A percentile compares a stretch with the other conserved stretches of the same genome.
Conservation (phyloP, 768 basidiomycete genomes). For the Lyophyllum semitale region DNA sequence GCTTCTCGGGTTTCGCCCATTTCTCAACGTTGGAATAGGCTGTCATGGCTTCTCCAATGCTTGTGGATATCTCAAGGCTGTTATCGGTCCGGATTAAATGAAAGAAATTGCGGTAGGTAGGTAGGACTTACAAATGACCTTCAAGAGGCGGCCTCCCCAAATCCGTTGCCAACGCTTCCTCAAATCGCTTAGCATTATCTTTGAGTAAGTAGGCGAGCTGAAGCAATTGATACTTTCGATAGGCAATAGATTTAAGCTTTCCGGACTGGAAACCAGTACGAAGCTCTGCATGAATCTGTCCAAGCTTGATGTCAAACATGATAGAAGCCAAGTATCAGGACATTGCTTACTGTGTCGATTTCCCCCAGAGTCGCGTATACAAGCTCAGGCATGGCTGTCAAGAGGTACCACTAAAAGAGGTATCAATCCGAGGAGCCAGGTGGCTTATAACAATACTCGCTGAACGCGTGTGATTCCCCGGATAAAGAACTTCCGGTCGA, state of each 20-base stretch:
- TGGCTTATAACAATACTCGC: no score
- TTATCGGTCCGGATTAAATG: background rate
- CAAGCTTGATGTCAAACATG: background rate
- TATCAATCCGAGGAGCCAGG: no score
- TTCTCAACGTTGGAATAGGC: conserved; percentile 67
- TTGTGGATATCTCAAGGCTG: conserved; percentile 63
- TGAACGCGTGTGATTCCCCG: conserved; percentile 6
- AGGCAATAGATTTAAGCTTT: conserved; percentile 65
- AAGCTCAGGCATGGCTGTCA: conserved; percentile 29
- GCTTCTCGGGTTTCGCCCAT: conserved; percentile 70
- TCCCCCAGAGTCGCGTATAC: conserved; percentile 54
- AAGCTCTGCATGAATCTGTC: conserved; percentile 59
- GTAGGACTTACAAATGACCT: conserved; percentile 42
- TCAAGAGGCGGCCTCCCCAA: conserved; percentile 67
- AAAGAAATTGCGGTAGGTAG: background rate
- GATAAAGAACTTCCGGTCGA: no score
- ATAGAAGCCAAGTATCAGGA: background rate
- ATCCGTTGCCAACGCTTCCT: conserved; percentile 59
- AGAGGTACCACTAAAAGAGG: background rate
- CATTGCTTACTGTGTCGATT: conserved; percentile 44
- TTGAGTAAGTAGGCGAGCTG: conserved; percentile 72
- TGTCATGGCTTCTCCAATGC: conserved; percentile 50
- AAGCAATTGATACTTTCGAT: conserved; percentile 75
- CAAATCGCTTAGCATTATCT: conserved; percentile 67
- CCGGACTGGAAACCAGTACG: conserved; percentile 62